A percentile compares a stretch with the other conserved stretches of the same genome.
phyloP scores from a whole-genome alignment of 768 basidiomycete species.

The Collybia mongolica region DNA sequence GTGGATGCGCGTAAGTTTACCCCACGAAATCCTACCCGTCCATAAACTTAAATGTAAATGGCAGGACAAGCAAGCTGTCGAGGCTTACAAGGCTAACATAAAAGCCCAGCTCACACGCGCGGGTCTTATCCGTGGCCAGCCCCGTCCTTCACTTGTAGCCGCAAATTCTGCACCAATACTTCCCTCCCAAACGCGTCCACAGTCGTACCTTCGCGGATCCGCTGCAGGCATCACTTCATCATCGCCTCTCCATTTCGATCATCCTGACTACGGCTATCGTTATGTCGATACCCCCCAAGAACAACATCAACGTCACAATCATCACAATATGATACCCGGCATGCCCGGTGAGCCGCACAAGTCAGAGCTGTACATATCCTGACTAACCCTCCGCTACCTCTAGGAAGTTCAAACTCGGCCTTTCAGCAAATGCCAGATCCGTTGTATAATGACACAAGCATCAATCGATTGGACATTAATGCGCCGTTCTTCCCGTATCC shows the following conservation, averaged over 20 bases:
- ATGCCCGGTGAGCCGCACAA: conserved; percentile 39
- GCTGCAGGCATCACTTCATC: conserved; percentile 21
- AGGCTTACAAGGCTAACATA: conserved; percentile 81
- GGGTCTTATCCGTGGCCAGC: conserved; percentile 82
- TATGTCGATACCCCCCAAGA: conserved; percentile 19
- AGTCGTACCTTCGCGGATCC: conserved; percentile 27
- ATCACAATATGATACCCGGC: conserved; percentile 31
- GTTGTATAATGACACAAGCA: conserved; percentile 30
- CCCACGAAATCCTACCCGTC: background rate
- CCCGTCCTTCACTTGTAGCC: conserved; percentile 55
- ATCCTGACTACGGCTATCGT: conserved; percentile 20
- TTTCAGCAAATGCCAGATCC: conserved; percentile 35
- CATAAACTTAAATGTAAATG: background rate
- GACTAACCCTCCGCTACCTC: conserved; percentile 11
- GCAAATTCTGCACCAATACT: conserved; percentile 23
- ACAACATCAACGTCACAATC: conserved; percentile 20
- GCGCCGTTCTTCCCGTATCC: conserved; percentile 29
- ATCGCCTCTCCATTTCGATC: conserved; percentile 21
- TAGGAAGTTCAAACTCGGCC: conserved; percentile 36
- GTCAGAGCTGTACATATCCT: conserved; percentile 14
- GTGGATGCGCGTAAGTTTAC: conserved; percentile 74
- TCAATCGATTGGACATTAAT: conserved; percentile 26
- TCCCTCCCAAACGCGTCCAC: conserved; percentile 23
- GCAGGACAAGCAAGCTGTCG: conserved; percentile 81
- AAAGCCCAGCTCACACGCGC: conserved; percentile 76